A percentile compares a stretch with the other conserved stretches of the same genome.
Evolutionary conservation across 495 filamentous ascomycete genomes (phyloP).

Genomic region (Daldinia vernicosa): DNA sequence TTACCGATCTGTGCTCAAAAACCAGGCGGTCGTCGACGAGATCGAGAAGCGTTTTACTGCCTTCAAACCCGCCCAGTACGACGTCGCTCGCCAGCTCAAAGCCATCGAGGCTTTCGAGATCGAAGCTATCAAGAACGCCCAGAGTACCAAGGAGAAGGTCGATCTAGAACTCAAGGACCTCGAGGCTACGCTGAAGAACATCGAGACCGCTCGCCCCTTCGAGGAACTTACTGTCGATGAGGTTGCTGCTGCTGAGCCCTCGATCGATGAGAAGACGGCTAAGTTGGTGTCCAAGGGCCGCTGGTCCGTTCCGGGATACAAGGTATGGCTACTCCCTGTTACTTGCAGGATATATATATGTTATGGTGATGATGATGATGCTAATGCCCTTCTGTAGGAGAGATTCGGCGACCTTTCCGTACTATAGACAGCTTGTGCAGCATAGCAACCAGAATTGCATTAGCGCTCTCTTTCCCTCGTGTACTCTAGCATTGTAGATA

Average conservation of each 20-base stretch:
- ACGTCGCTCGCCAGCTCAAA: constrained; percentile 90
- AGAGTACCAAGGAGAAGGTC: constrained; percentile 94
- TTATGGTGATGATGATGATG: not conserved
- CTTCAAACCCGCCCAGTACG: constrained; percentile 92
- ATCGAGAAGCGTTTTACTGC: constrained; percentile 90
- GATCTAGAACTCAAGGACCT: constrained; percentile 91
- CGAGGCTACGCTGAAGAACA: constrained; percentile 93
- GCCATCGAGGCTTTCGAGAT: constrained; percentile 97
- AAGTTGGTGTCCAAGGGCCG: constrained; percentile 95
- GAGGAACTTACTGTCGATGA: constrained; percentile 99
- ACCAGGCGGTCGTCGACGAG: constrained; percentile 92
- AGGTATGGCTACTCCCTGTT: constrained; percentile 67
- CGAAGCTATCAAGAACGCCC: constrained; percentile 94
- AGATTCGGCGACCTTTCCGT: constrained; percentile 97
- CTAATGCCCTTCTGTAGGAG: constrained; percentile 68
- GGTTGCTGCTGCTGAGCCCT: constrained; percentile 87
- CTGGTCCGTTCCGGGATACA: constrained; percentile 98
- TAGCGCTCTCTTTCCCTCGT: constrained; percentile 56
- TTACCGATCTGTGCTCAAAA: constrained; percentile 93
- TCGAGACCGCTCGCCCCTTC: constrained; percentile 93
- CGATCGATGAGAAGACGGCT: constrained; percentile 93
- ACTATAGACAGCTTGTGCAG: constrained; percentile 67
- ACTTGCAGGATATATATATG: not conserved
- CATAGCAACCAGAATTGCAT: constrained; percentile 1
- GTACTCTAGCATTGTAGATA: constrained; percentile 69